These are phyloP conservation scores for Russula griseocarnosa DNA, from an alignment of 768 basidiomycete species.

Conservation along the genomic window DNA sequence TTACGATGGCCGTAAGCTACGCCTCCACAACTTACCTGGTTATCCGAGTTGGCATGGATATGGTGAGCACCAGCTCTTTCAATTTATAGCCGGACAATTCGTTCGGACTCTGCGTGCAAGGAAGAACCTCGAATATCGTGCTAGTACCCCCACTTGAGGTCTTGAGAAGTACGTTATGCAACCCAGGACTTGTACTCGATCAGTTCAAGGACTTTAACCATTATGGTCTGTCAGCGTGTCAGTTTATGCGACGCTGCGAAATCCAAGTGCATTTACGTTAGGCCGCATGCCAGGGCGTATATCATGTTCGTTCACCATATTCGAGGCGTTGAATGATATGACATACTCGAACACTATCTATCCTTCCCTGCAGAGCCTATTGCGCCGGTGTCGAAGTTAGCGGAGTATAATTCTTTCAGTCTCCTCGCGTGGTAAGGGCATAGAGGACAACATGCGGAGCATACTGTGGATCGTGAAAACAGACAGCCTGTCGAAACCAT, in stretches of 20 bases:
- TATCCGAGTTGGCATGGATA: background rate
- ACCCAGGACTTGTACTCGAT: background rate
- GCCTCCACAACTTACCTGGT: background rate
- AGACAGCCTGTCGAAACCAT: background rate
- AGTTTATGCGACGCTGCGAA: background rate
- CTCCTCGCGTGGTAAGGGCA: background rate
- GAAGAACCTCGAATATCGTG: background rate
- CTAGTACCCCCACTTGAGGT: background rate
- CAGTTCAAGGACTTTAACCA: background rate
- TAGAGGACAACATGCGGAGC: background rate
- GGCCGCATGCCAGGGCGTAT: background rate
- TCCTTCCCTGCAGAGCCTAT: too few species aligned
- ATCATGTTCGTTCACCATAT: background rate
- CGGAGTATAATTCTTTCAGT: background rate
- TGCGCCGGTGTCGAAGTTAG: background rate
- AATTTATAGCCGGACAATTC: background rate
- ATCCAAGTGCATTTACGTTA: background rate
- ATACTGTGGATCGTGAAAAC: background rate
- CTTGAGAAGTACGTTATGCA: background rate
- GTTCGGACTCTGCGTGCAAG: background rate
- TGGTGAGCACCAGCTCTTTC: background rate
- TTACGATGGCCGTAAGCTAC: background rate
- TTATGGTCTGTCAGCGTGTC: background rate
- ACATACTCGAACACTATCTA: background rate
- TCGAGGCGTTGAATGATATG: background rate